Percentiles rank a stretch among this genome's conserved stretches.
phyloP scores from a whole-genome alignment of 495 filamentous ascomycete species.

The Penicillium nucicola region DNA sequence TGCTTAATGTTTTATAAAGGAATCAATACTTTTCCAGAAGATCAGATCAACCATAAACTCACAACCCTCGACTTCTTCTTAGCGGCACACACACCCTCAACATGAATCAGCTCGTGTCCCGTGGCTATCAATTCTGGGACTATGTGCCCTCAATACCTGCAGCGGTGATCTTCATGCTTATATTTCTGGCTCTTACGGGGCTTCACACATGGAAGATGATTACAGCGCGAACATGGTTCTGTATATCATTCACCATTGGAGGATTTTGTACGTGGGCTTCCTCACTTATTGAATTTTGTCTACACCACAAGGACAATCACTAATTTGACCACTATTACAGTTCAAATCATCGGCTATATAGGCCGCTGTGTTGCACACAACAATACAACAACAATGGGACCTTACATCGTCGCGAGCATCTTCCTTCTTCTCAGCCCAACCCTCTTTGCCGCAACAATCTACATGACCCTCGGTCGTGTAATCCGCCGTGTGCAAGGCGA shows the following conservation, averaged over 20 bases:
- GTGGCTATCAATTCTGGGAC: conserved; percentile 11
- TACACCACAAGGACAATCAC: neutral
- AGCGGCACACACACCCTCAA: neutral
- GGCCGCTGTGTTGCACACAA: conserved; percentile 24
- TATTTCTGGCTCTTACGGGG: conserved; percentile 42
- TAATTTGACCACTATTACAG: conserved; percentile 15
- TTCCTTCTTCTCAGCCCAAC: conserved; percentile 27
- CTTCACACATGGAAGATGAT: conserved; percentile 34
- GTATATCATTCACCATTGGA: conserved; percentile 13
- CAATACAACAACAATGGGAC: conserved; percentile 17
- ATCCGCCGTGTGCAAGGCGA: conserved; percentile 40
- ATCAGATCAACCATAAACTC: no score
- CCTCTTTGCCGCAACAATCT: conserved; percentile 47
- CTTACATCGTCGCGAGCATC: conserved; percentile 25
- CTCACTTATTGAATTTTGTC: neutral
- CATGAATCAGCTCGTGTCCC: conserved; percentile 1
- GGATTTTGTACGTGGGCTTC: conserved; percentile 18
- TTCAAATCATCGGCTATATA: conserved; percentile 45
- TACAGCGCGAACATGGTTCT: conserved; percentile 9
- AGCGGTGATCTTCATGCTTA: conserved; percentile 43
- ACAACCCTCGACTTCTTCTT: no score
- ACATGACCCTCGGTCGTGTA: conserved; percentile 48
- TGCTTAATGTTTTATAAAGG: no score
- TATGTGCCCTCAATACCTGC: conserved; percentile 43
- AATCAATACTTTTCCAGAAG: no score